Evolutionary conservation across 1,284 basidiomycete genomes (phyloP), one percentile per base, ranked within the genome.

Genomic region (Ceratobasidium sp.): DNA sequence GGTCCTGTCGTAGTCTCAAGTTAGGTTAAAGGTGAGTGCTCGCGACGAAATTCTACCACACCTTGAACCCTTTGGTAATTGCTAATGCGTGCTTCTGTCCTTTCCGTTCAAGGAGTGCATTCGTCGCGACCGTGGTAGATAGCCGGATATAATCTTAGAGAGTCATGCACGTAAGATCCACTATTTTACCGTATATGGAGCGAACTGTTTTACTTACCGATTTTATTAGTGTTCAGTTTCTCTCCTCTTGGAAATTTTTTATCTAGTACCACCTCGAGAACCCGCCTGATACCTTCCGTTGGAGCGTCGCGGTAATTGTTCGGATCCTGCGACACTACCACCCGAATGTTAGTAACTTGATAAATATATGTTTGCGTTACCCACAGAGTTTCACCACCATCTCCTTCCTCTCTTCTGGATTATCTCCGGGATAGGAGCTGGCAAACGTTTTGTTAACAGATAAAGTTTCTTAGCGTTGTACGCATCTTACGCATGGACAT

Each of bases 71-170:
- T 81, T 92, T 92, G 0, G 97, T 98, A 83, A 97, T 98, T 23
- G 99, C 86, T 28, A 99, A 88, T 0, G 96, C 97, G 80, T 98
- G 96, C 81, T 92, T 92, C 82, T 95, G 92, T 0, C 97, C 97
- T 84, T 97, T 97, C 53, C 97, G 92, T 84, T 99, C 97, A 5
- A 99, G 89, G 0, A 99, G 89, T 0, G 97, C 97, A 82, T 99
- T 99, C 20, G 97, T 99, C 0, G 96, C 97, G 1, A 99, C 96
- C 0, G 97, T 99, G 0, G 97, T 99, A 0, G 95, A 96, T 2
- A 98, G 88, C 20, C 97, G 91, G 80, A 98, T 96, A 84, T 95
- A 97, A 82, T 97, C 96, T 96, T 79, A 3, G 4, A 53, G 49
- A 33, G 33, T 33, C 2, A 33, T 4, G 33, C 33, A 33, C 33